Evolutionary conservation across 305 asterid genomes (phyloP).

Genomic region (Caryopteris hybrid): DNA sequence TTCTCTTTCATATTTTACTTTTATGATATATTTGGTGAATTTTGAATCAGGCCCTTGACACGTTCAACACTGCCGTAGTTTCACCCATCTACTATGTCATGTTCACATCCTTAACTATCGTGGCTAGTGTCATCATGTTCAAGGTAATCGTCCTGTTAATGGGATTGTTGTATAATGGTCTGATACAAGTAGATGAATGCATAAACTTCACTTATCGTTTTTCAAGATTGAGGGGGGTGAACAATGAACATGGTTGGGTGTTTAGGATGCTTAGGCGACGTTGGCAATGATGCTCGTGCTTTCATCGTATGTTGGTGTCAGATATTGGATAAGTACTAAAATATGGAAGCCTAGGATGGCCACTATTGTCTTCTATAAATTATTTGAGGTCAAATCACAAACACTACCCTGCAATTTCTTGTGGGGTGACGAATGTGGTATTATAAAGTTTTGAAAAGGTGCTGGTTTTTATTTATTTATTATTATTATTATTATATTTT

Average conservation of each 20-base stretch:
- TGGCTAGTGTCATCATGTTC: conserved; percentile 99
- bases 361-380: too few species aligned
- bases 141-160: conserved; percentile 57
- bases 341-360: too few species aligned
- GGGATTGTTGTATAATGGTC: conserved; percentile 4
- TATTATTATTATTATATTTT: too few species aligned
- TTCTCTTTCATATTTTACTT: not conserved
- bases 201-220: not conserved
- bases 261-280: not conserved
- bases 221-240: not conserved
- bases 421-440: too few species aligned
- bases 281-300: too few species aligned
- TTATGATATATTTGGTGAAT: conserved; percentile 18
- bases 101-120: conserved; percentile 93
- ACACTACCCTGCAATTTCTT: too few species aligned
- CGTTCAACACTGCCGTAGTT: conserved; percentile 98
- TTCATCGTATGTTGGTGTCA: too few species aligned
- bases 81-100: conserved; percentile 95
- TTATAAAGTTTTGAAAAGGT: too few species aligned
- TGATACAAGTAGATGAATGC: not conserved
- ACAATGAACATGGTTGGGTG: too few species aligned
- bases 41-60: conserved; percentile 89
- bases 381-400: too few species aligned
- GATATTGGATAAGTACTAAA: too few species aligned
- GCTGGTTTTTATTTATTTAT: too few species aligned